Percentiles rank a stretch among this genome's conserved stretches.
phyloP scores from a whole-genome alignment of 768 basidiomycete species.

The Hygrocybe coccinea region DNA sequence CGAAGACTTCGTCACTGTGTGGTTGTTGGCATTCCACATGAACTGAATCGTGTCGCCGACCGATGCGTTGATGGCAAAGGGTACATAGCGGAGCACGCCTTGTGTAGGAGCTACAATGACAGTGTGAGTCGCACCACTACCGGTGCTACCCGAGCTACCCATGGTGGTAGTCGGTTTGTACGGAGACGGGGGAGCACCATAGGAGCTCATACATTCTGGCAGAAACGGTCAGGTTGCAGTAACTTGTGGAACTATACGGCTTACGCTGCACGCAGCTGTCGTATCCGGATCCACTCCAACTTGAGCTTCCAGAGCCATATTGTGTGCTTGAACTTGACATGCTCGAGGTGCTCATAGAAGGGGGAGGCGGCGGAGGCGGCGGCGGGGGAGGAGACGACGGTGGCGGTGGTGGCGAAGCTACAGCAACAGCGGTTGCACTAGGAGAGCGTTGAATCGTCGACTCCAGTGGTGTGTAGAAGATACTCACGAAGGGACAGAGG shows the following conservation, averaged over 20 bases:
- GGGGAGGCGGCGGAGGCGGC: conserved; percentile 7
- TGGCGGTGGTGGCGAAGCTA: conserved; percentile 10
- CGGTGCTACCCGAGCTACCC: conserved; percentile 33
- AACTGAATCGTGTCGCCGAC: conserved; percentile 74
- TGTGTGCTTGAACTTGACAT: conserved; percentile 5
- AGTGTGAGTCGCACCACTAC: conserved; percentile 61
- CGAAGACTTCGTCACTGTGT: conserved; percentile 81
- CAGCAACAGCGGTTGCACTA: conserved; percentile 15
- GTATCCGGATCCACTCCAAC: conserved; percentile 56
- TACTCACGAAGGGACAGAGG: conserved; percentile 34
- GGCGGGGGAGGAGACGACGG: conserved; percentile 15
- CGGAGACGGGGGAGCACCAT: conserved; percentile 36
- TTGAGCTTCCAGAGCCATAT: conserved; percentile 60
- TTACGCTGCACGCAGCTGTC: conserved; percentile 66
- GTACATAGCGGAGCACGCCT: conserved; percentile 71
- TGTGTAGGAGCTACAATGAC: conserved; percentile 74
- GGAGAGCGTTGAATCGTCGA: background rate
- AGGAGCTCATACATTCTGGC: conserved; percentile 64
- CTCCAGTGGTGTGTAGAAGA: background rate
- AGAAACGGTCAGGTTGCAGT: background rate
- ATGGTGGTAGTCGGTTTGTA: conserved; percentile 34
- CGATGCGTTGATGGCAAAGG: conserved; percentile 69
- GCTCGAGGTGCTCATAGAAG: background rate
- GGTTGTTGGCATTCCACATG: conserved; percentile 73
- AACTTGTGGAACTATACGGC: conserved; percentile 17